These are phyloP conservation scores for Phalaenopsis equestris DNA, from an alignment of 106 monocot species.

Conservation along the genomic window DNA sequence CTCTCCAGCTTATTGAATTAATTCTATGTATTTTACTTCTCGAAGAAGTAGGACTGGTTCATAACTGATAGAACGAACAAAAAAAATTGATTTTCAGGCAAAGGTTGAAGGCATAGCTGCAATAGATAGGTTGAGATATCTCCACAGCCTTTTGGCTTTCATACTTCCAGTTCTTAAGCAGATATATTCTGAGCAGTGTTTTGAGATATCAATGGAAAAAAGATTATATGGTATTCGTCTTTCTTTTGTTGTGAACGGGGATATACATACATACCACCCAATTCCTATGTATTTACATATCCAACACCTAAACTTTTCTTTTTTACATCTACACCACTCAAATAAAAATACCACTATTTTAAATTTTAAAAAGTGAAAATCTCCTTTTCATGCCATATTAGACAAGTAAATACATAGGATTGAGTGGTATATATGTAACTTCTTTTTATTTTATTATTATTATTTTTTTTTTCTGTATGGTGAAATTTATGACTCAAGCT, in stretches of 20 bases:
- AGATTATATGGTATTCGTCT: conserved; percentile 50
- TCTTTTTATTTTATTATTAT: too few species aligned
- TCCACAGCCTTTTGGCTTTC: conserved; percentile 67
- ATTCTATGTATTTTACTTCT: background rate
- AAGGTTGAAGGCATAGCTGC: conserved; percentile 56
- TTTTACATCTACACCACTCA: too few species aligned
- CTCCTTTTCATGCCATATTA: too few species aligned
- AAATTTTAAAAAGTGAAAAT: too few species aligned
- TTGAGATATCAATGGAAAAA: conserved; percentile 72
- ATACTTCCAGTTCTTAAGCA: conserved; percentile 72
- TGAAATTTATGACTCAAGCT: background rate
- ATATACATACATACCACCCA: too few species aligned
- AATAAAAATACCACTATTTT: too few species aligned
- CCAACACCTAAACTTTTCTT: too few species aligned
- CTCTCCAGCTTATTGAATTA: background rate
- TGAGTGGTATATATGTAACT: too few species aligned
- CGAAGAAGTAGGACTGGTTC: background rate
- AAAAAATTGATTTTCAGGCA: conserved; percentile 34
- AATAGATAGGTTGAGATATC: conserved; percentile 69
- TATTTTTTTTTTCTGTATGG: background rate
- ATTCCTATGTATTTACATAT: too few species aligned
- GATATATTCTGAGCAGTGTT: conserved; percentile 70
- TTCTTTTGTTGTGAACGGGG: background rate
- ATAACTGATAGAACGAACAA: background rate
- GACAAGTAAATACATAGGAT: too few species aligned